Base-by-base conservation (phyloP, 371 early-diverging fungal genomes). In the Lichtheimia ramosa region DNA sequence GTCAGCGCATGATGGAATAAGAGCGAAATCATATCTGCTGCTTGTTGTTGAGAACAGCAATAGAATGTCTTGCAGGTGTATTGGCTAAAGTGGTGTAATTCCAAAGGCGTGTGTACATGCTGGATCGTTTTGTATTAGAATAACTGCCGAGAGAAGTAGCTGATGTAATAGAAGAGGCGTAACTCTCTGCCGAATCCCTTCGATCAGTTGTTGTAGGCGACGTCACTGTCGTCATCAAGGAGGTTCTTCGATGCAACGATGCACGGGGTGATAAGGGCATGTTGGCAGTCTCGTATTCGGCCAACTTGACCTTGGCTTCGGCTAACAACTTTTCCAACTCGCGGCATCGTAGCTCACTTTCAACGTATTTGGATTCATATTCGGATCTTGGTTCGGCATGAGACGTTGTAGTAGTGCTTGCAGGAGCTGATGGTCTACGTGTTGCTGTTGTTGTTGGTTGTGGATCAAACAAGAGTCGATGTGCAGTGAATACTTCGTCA, bases 401-500 rank as follows among this genome's bases (percentile, higher is more conserved):
- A 25, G 46, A 24, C 40, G 20, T 15, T 28, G 48, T 21, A 43
- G 28, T 13, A 8, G 10, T 34, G 10, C 34, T 34, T 34, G 34
- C 34, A 34, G 34, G 34, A 10, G 34, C 34, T 34, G 34, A 34
- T 34, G 34, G 34, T 34, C 34, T 6, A 34, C 34, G 34, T 34
- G 34, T 34, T 3, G 39, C 39, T 54, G 43, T 25, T 71, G 65
- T 7, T 68, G 40, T 14, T 66, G 68, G 23, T 65, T 46, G 68
- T 10, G 34, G 23, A 18, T 52, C 74, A 63, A 74, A 77, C 3
- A 77, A 53, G 34, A 72, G 62, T 16, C 54, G 51, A 43, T 77
- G 77, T 15, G 79, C 74, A 2, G 74, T 73, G 68, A 79, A 79
- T 5, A 79, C 79, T 60, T 79, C 79, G 55, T 79, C 79, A 2